A percentile compares a stretch with the other conserved stretches of the same genome.
Conservation (phyloP, 2,329 filamentous ascomycete genomes). For the Xylaria multiplex region DNA sequence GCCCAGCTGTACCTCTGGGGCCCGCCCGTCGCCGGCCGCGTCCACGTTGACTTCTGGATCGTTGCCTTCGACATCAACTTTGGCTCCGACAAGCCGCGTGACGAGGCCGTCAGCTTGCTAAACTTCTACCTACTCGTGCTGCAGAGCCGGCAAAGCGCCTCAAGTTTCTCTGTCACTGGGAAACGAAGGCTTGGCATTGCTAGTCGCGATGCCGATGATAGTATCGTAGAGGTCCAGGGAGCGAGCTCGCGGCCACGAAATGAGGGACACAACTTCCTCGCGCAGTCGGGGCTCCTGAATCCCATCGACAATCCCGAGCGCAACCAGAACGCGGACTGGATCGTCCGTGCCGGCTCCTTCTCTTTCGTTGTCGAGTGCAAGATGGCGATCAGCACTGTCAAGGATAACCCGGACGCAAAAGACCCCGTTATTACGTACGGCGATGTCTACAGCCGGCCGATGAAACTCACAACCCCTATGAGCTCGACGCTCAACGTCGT, state of each 20-base stretch:
- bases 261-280: constrained; percentile 36
- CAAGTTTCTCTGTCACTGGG: not conserved
- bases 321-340: constrained; percentile 34
- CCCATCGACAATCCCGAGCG: constrained; percentile 18
- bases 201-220: not conserved
- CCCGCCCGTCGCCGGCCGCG: constrained; percentile 45
- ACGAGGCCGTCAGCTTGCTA: constrained; percentile 15
- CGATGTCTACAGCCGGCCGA: constrained; percentile 25
- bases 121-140: constrained; percentile 28
- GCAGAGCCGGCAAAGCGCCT: not conserved
- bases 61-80: constrained; percentile 31
- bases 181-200: not conserved
- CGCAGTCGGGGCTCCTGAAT: constrained; percentile 33
- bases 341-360: constrained; percentile 39
- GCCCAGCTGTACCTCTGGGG: constrained; percentile 46
- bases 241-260: constrained; percentile 8
- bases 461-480: constrained; percentile 21
- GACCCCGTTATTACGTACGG: constrained; percentile 8
- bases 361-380: constrained; percentile 39
- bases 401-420: not conserved
- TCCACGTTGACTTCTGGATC: constrained; percentile 50
- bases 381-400: constrained; percentile 34
- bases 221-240: not conserved
- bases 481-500: constrained; percentile 18
- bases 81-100: not conserved